A percentile compares a stretch with the other conserved stretches of the same genome.
Evolutionary conservation across 2,329 filamentous ascomycete genomes (phyloP).

Genomic region (Ophiostoma sp.): DNA sequence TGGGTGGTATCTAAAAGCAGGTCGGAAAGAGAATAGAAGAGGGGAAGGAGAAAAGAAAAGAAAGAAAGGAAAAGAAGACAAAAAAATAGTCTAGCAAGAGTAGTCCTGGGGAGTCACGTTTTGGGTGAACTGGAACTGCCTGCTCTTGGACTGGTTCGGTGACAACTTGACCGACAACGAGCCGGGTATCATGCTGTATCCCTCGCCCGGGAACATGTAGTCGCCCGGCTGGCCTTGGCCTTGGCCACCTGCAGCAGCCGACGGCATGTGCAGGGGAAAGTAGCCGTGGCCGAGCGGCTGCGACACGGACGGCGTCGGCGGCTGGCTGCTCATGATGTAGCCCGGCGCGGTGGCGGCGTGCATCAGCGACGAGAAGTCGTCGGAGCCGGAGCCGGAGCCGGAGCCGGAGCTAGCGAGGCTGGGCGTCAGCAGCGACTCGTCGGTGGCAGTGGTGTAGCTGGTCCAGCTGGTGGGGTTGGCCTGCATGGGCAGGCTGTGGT

Average conservation of each 20-base stretch:
- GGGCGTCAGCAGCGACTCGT: constrained; percentile 48
- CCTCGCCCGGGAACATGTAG: constrained; percentile 49
- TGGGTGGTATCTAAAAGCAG: not conserved
- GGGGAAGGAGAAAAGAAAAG: not conserved
- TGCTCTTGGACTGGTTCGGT: constrained; percentile 37
- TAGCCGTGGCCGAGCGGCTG: constrained; percentile 43
- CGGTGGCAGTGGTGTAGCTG: constrained; percentile 32
- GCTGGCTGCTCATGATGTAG: constrained; percentile 47
- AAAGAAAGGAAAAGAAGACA: no score
- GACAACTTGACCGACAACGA: constrained; percentile 27
- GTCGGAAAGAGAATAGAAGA: not conserved
- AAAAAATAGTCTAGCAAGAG: not conserved
- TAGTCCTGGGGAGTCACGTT: constrained; percentile 45
- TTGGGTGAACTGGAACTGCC: constrained; percentile 44
- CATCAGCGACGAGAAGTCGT: constrained; percentile 39
- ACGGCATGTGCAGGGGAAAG: constrained; percentile 27
- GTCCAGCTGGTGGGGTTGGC: constrained; percentile 29
- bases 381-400: constrained; percentile 42
- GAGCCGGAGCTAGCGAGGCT: constrained; percentile 43
- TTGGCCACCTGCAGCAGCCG: not conserved
- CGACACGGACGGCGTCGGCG: constrained; percentile 45
- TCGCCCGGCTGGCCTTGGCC: constrained; percentile 34
- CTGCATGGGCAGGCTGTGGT: not conserved
- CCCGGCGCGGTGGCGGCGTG: constrained; percentile 35
- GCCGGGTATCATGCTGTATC: constrained; percentile 34